phyloP scores from a whole-genome alignment of 108 stramenopile species.

The Conticribra guillardii region DNA sequence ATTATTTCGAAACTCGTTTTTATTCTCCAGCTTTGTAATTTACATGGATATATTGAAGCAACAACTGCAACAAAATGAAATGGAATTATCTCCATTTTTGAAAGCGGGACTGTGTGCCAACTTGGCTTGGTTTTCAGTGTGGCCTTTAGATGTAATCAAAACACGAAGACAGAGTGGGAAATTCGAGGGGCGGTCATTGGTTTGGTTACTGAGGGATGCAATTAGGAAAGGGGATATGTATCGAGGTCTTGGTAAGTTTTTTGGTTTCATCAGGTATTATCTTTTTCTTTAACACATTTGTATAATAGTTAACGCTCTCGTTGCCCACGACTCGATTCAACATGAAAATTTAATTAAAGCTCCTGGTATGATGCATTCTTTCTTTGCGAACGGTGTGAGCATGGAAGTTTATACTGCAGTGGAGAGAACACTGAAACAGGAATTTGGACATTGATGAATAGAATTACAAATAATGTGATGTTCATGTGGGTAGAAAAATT shows the following conservation, averaged over 20 bases:
- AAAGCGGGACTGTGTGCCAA: slow-evolving; percentile 84
- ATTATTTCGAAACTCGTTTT: slow-evolving; percentile 66
- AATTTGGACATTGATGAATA: not conserved
- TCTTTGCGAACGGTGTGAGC: slow-evolving; percentile 75
- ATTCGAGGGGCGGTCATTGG: slow-evolving; percentile 43
- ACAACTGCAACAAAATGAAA: slow-evolving; percentile 40
- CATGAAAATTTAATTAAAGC: too few relatives aligned
- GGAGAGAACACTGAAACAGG: slow-evolving; percentile 42
- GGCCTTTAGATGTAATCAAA: slow-evolving; percentile 86
- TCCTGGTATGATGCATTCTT: slow-evolving; percentile 68
- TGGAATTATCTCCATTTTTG: slow-evolving; percentile 56
- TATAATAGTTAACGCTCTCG: too few relatives aligned
- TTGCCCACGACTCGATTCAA: too few relatives aligned
- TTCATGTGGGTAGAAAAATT: too few relatives aligned
- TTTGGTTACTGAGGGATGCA: slow-evolving; percentile 53
- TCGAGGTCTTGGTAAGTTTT: slow-evolving; percentile 73
- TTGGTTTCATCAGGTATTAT: too few relatives aligned
- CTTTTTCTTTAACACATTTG: too few relatives aligned
- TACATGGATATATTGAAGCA: slow-evolving; percentile 81
- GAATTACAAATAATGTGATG: too few relatives aligned
- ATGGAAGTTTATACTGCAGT: slow-evolving; percentile 80
- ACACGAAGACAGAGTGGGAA: slow-evolving; percentile 76
- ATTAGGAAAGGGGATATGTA: slow-evolving; percentile 61
- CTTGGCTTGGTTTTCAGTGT: slow-evolving; percentile 82
- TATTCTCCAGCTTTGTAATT: slow-evolving; percentile 73